Conservation (phyloP, 495 filamentous ascomycete species). For the Apiosordaria backusii region DNA sequence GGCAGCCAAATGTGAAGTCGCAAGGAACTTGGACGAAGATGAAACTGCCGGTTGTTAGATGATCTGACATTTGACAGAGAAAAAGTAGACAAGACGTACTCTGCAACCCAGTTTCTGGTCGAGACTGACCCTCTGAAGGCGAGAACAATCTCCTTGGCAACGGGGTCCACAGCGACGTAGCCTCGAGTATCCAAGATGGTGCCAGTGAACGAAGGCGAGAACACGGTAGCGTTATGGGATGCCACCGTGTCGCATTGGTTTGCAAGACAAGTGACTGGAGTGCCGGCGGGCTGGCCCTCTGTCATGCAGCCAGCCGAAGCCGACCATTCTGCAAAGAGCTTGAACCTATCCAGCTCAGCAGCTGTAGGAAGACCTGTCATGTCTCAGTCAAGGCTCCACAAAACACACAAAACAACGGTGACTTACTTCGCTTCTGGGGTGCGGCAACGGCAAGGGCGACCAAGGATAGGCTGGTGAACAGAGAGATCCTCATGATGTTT, state of each 20-base stretch:
- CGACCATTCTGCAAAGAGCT: constrained; percentile 66
- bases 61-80: neutral
- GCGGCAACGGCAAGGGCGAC: constrained; percentile 19
- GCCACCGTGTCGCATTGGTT: constrained; percentile 58
- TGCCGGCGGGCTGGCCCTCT: constrained; percentile 44
- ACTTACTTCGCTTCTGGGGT: constrained; percentile 20
- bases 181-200: constrained; percentile 60
- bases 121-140: constrained; percentile 65
- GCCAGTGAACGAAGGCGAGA: constrained; percentile 56
- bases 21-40: constrained; percentile 33
- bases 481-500: constrained; percentile 22
- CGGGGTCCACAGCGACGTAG: constrained; percentile 64
- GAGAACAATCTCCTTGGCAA: constrained; percentile 59
- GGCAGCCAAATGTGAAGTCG: constrained; percentile 32
- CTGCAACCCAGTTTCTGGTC: constrained; percentile 63
- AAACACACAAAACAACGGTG: neutral
- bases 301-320: constrained; percentile 65
- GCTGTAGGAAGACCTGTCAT: constrained; percentile 22
- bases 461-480: constrained; percentile 18
- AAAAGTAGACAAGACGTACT: constrained; percentile 40
- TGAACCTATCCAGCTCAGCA: constrained; percentile 47
- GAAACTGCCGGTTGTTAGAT: constrained; percentile 23
- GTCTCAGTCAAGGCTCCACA: neutral
- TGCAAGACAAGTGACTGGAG: constrained; percentile 55
- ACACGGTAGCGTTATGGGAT: constrained; percentile 48